Evolutionary conservation across 2,329 filamentous ascomycete genomes (phyloP).

Genomic region (Sporothrix schenckii): DNA sequence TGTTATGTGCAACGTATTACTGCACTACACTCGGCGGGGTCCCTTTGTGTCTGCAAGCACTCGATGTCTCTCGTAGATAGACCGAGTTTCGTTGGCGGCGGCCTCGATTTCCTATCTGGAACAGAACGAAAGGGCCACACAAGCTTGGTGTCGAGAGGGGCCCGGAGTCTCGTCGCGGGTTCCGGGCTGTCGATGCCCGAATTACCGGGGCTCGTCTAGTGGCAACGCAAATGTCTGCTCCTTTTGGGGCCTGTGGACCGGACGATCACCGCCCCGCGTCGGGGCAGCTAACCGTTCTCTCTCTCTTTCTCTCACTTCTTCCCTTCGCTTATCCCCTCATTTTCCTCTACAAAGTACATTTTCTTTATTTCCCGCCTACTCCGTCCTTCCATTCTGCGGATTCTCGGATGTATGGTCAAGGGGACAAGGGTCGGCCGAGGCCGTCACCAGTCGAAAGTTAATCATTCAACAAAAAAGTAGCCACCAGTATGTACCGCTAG

Average conservation of each 20-base stretch:
- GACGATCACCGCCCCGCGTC: conserved; percentile 16
- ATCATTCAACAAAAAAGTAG: not conserved
- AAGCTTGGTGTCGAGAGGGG: too few species aligned
- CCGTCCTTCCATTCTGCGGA: not conserved
- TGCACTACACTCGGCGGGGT: too few species aligned
- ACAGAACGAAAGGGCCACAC: not conserved
- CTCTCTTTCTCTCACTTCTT: not conserved
- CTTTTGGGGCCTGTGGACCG: conserved; percentile 1
- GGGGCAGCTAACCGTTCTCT: not conserved
- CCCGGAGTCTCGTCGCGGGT: not conserved
- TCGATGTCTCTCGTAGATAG: too few species aligned
- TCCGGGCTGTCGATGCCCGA: conserved; percentile 17
- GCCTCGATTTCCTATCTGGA: not conserved
- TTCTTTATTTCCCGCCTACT: too few species aligned
- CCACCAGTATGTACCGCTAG: not conserved
- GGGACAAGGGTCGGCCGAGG: not conserved
- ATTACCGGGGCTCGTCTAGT: not conserved
- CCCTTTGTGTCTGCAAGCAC: too few species aligned
- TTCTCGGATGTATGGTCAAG: not conserved
- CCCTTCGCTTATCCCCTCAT: not conserved
- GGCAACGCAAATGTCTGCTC: not conserved
- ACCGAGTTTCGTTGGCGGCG: not conserved
- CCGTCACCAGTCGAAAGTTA: not conserved
- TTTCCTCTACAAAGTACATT: too few species aligned
- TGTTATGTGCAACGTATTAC: too few species aligned